Conservation (phyloP, 495 filamentous ascomycete genomes). For the Xylaria grammica region DNA sequence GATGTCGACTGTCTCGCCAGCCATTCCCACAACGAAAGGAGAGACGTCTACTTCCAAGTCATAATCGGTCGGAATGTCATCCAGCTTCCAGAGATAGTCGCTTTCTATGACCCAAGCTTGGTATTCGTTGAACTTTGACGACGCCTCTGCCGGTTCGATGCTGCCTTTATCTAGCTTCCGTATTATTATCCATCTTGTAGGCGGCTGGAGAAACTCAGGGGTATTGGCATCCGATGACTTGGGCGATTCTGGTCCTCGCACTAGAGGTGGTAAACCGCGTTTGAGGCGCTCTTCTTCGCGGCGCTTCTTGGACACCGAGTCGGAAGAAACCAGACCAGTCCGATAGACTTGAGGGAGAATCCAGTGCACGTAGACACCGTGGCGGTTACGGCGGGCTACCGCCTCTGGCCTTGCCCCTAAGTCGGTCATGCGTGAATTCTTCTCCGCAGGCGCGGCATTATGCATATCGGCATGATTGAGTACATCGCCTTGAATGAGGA, state of each 20-base stretch:
- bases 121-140: slow-evolving; percentile 28
- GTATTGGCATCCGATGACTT: slow-evolving; percentile 3
- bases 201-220: slow-evolving; percentile 40
- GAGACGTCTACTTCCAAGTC: slow-evolving; percentile 58
- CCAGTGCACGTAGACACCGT: slow-evolving; percentile 62
- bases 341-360: slow-evolving; percentile 54
- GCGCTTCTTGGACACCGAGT: not conserved
- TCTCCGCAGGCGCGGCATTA: slow-evolving; percentile 33
- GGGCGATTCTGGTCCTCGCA: slow-evolving; percentile 3
- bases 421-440: slow-evolving; percentile 53
- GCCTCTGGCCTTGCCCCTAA: slow-evolving; percentile 34
- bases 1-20: slow-evolving; percentile 26
- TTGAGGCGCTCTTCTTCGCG: slow-evolving; percentile 7
- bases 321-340: slow-evolving; percentile 29
- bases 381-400: slow-evolving; percentile 30
- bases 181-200: slow-evolving; percentile 52
- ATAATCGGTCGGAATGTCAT: slow-evolving; percentile 32
- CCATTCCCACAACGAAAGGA: slow-evolving; percentile 43
- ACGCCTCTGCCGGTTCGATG: slow-evolving; percentile 18
- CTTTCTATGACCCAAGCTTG: slow-evolving; percentile 57
- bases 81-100: slow-evolving; percentile 43
- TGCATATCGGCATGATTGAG: slow-evolving; percentile 51
- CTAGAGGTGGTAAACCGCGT: too few relatives aligned
- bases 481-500: slow-evolving; percentile 48
- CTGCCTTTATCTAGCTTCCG: slow-evolving; percentile 36